A percentile compares a stretch with the other conserved stretches of the same genome.
Conservation (phyloP, 139 green algal species). For the Axilococcus clingmanii region DNA sequence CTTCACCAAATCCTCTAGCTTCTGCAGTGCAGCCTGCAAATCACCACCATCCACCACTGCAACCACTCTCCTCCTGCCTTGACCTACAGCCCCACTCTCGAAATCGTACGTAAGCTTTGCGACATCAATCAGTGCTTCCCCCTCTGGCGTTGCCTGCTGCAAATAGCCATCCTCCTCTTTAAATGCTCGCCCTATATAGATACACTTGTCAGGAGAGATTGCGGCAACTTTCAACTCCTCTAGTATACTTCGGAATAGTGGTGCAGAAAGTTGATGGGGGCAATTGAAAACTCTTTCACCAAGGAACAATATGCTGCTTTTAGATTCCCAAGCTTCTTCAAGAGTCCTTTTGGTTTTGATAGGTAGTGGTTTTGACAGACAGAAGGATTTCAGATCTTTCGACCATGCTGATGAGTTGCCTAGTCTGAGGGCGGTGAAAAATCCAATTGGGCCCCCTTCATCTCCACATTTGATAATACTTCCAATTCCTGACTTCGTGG, state of each 20-base stretch:
- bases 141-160: conserved; percentile 70
- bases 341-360: too few relatives aligned
- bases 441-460: conserved; percentile 72
- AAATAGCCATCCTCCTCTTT: too few relatives aligned
- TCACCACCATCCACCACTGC: conserved; percentile 33
- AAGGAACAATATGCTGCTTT: conserved; percentile 59
- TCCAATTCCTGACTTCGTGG: conserved; percentile 40
- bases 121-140: conserved; percentile 71
- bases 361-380: too few relatives aligned
- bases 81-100: conserved; percentile 32
- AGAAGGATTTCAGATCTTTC: background rate
- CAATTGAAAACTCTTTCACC: conserved; percentile 85
- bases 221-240: conserved; percentile 58
- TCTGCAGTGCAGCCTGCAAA: conserved; percentile 18
- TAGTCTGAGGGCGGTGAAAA: conserved; percentile 61
- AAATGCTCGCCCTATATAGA: too few relatives aligned
- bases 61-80: conserved; percentile 40
- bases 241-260: conserved; percentile 71
- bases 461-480: conserved; percentile 74
- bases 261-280: conserved; percentile 68
- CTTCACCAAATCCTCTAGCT: conserved; percentile 32
- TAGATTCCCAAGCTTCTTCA: conserved; percentile 23
- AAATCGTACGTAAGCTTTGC: conserved; percentile 57
- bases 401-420: background rate
- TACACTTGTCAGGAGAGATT: too few relatives aligned